Conservation (phyloP, 129 eudicot species). For the Lactuca saligna region DNA sequence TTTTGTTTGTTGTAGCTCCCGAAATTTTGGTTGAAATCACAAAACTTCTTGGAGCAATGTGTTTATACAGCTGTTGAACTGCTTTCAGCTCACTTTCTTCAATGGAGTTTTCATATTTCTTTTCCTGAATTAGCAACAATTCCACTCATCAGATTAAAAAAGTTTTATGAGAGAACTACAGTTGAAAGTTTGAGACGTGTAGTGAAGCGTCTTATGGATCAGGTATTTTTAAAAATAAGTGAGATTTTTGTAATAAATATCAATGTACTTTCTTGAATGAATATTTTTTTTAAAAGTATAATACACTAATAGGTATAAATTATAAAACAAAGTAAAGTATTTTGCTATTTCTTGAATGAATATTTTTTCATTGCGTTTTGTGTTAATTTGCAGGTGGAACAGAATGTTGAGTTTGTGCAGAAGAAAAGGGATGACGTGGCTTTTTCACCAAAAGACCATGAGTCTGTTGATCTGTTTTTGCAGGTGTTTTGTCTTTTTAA, state of each 20-base stretch:
- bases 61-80: conserved; percentile 61
- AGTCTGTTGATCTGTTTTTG: conserved; percentile 71
- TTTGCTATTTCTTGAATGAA: not conserved
- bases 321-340: too few species aligned
- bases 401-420: conserved; percentile 81
- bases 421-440: conserved; percentile 93
- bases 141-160: conserved; percentile 60
- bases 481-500: conserved; percentile 50
- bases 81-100: conserved; percentile 69
- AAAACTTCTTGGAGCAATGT: conserved; percentile 68
- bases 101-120: conserved; percentile 92
- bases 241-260: not conserved
- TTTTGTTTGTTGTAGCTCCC: conserved; percentile 62
- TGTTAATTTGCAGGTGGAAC: conserved; percentile 61
- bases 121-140: conserved; percentile 87
- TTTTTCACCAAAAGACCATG: conserved; percentile 83
- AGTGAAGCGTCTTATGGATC: conserved; percentile 80
- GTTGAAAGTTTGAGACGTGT: conserved; percentile 60
- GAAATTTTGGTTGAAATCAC: conserved; percentile 75
- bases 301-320: too few species aligned
- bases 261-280: too few species aligned
- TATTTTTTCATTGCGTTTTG: not conserved
- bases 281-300: too few species aligned
- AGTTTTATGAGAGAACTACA: conserved; percentile 52
- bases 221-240: conserved; percentile 42